Evolutionary conservation across 257 asterid genomes (phyloP).

Genomic region (Voacanga thouarsii): DNA sequence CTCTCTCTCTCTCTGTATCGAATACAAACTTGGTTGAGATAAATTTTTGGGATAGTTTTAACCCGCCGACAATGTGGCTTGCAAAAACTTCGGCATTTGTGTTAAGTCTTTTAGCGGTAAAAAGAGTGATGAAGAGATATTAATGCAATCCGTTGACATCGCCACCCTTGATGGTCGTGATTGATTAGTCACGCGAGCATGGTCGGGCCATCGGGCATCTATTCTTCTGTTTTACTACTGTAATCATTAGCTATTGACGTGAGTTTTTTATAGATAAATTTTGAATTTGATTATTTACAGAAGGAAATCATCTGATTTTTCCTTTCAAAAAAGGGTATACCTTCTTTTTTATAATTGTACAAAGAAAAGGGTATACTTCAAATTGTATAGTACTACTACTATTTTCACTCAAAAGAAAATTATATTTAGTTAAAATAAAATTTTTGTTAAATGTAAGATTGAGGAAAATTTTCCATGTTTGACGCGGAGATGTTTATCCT

Average conservation of each 20-base stretch:
- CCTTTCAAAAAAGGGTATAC: too few species aligned
- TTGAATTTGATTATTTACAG: too few species aligned
- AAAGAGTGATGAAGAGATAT: conserved; percentile 9
- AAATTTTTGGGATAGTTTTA: neutral
- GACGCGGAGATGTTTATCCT: too few species aligned
- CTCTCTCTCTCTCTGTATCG: neutral
- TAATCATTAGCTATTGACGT: neutral
- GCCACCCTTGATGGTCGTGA: conserved; percentile 23
- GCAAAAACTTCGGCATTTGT: conserved; percentile 31
- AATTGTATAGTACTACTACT: too few species aligned
- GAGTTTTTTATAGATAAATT: too few species aligned
- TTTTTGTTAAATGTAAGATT: too few species aligned
- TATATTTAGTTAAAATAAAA: too few species aligned
- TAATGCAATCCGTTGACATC: conserved; percentile 27
- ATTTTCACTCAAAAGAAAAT: too few species aligned
- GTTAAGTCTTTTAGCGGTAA: neutral
- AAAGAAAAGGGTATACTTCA: too few species aligned
- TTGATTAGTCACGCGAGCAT: neutral
- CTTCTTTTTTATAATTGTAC: too few species aligned
- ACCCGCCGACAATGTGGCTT: conserved; percentile 26
- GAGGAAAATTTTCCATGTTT: too few species aligned
- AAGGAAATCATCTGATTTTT: too few species aligned
- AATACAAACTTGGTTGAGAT: neutral
- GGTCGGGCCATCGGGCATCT: neutral
- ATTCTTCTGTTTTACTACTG: neutral